These are phyloP conservation scores for Aspergillus carlsbadensis DNA, from an alignment of 495 filamentous ascomycete genomes.

Conservation along the genomic window DNA sequence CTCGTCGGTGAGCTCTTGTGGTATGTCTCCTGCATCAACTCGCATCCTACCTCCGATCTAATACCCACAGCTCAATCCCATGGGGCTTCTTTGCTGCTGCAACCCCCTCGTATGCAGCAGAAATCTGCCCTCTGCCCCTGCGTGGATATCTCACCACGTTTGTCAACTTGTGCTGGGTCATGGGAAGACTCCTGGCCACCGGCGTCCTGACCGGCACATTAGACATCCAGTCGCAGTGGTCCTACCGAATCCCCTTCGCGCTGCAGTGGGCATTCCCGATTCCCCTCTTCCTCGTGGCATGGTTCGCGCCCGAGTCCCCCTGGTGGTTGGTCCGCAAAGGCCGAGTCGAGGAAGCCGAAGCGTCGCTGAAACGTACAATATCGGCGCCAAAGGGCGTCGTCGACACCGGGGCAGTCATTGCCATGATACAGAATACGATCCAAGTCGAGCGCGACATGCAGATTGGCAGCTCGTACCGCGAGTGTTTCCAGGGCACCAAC, in stretches of 20 bases:
- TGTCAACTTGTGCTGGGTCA: conserved; percentile 79
- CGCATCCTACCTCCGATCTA: conserved; percentile 38
- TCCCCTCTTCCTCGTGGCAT: conserved; percentile 63
- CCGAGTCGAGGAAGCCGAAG: conserved; percentile 59
- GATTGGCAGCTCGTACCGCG: too few relatives aligned
- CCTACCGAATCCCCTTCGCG: conserved; percentile 64
- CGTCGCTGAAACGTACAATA: conserved; percentile 62
- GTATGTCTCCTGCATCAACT: conserved; percentile 65
- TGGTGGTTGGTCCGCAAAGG: conserved; percentile 58
- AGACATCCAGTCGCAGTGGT: conserved; percentile 56
- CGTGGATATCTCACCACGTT: conserved; percentile 75
- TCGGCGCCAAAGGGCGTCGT: conserved; percentile 55
- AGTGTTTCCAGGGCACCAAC: conserved; percentile 75
- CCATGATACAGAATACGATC: conserved; percentile 82
- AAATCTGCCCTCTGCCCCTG: conserved; percentile 71
- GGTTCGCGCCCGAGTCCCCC: conserved; percentile 64
- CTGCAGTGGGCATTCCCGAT: too few relatives aligned
- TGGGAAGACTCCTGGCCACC: conserved; percentile 72
- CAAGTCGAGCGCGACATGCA: conserved; percentile 70
- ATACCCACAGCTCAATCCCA: neutral
- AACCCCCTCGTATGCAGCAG: conserved; percentile 68
- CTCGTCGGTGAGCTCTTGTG: conserved; percentile 72
- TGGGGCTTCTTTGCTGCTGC: neutral
- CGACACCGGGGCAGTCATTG: conserved; percentile 69
- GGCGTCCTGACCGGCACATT: conserved; percentile 69